These are phyloP conservation scores for Raffaelea albimanens DNA, from an alignment of 2,329 filamentous ascomycete species.

Conservation along the genomic window DNA sequence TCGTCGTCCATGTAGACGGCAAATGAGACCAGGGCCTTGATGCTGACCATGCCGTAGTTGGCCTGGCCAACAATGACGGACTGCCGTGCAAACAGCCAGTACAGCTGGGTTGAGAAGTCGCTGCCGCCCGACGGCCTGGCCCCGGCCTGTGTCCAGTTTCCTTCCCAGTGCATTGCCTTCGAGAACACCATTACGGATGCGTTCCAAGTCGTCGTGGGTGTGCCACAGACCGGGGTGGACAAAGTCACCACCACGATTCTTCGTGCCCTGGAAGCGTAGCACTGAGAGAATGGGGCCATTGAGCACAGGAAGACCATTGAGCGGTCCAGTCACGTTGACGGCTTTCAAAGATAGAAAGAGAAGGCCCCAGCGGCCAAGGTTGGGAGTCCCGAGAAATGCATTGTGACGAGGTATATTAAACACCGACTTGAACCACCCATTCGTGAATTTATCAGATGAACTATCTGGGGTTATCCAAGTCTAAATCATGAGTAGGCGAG, in stretches of 20 bases:
- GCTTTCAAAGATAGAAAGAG: no score
- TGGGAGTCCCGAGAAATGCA: no score
- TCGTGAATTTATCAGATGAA: no score
- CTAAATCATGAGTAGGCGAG: no score
- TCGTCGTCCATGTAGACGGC: conserved; percentile 31
- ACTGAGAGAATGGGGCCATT: conserved; percentile 16
- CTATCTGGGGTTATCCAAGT: no score
- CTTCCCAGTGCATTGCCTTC: conserved; percentile 34
- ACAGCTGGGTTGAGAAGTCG: conserved; percentile 29
- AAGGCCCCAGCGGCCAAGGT: no score
- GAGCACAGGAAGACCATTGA: conserved; percentile 16
- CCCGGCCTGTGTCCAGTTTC: conserved; percentile 26
- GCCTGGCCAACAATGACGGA: conserved; percentile 28
- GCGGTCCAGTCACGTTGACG: no score
- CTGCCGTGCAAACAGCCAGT: conserved; percentile 30
- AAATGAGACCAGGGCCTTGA: conserved; percentile 27
- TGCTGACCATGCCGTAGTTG: conserved; percentile 31
- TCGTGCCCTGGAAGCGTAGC: conserved; percentile 4
- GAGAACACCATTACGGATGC: conserved; percentile 17
- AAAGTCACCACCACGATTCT: conserved; percentile 17
- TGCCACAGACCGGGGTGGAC: conserved; percentile 23
- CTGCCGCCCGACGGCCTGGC: conserved; percentile 22
- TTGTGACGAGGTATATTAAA: no score
- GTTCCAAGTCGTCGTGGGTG: conserved; percentile 22
- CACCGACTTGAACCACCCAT: no score